Base-by-base conservation (phyloP, 768 basidiomycete species). In the Lepiota subincarnata region DNA sequence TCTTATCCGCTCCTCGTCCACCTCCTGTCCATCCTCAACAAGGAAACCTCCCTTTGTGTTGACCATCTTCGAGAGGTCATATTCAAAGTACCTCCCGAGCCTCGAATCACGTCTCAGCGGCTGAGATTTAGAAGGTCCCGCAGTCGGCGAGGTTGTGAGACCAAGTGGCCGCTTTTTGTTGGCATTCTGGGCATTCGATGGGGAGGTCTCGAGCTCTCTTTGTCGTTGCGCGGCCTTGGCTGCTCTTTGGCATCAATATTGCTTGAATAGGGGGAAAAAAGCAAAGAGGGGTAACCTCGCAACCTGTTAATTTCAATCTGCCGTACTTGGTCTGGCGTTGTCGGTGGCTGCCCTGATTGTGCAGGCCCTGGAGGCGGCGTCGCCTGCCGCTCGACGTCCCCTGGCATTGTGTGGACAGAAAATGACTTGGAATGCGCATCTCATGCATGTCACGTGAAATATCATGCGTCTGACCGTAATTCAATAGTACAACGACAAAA, bases 21-120 rank as follows among this genome's bases (percentile, higher is more conserved):
- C 78, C 57, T 89, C 88, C 59, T 84, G 82, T n/a, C 82, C 85
- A 40, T 96, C 94, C 58, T 96, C 91, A 4, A 96, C 77, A 63
- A 99, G 70, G 68, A 98, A 99, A 1, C 97, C 97, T 47, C 96
- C 97, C 66, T 94, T 89, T 6, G 93, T 87, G 67, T 99, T 98
- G 64, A 93, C 87, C 85, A 98, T 90, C 76, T 97, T 98, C 11
- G 89, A 89, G 12, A 98, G 70, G 67, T 98, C 95, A 81, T 97
- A 98, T 59, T 98, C 96, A 59, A 96, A 96, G 72, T 98, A 98
- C 44, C 83, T 90, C 22, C 92, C 96, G 10, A 93, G 74, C 31
- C 89, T 81, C 11, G 85, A 79, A 60, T 93, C 89, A 6, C 87
- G 82, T 62, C 82, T 81, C 50, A 92, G 71, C 50, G 79, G 74